Evolutionary conservation across 257 asterid genomes (phyloP).

Genomic region (Anisodus tanguticus): DNA sequence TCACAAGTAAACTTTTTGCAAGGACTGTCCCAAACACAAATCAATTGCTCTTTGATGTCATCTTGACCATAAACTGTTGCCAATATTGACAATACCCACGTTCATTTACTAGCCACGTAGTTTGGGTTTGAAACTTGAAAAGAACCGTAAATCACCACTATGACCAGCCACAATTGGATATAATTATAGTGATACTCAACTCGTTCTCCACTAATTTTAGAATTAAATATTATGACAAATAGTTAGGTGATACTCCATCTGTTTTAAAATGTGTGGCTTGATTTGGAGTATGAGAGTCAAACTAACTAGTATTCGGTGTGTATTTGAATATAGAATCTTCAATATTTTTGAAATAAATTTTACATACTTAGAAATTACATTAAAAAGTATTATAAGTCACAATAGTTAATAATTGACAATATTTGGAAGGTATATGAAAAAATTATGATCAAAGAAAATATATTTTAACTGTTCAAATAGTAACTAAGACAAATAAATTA

Average conservation of each 20-base stretch:
- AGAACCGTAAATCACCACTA: background rate
- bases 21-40: slow-evolving; percentile 34
- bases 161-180: background rate
- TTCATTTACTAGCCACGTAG: background rate
- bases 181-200: background rate
- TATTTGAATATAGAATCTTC: too few species aligned
- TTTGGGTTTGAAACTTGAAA: background rate
- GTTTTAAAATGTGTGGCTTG: too few species aligned
- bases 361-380: too few species aligned
- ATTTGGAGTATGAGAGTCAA: too few species aligned
- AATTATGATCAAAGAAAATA: too few species aligned
- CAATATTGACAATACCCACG: background rate
- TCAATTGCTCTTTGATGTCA: slow-evolving; percentile 25
- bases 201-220: background rate
- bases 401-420: too few species aligned
- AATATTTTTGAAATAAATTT: too few species aligned
- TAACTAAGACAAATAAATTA: too few species aligned
- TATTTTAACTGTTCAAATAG: too few species aligned
- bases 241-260: background rate
- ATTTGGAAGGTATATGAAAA: too few species aligned
- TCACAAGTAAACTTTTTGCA: slow-evolving; percentile 37
- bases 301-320: too few species aligned
- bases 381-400: too few species aligned
- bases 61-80: slow-evolving; percentile 30
- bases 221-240: background rate